phyloP scores from a whole-genome alignment of 805 yeast genomes.

The Candida corydali region DNA sequence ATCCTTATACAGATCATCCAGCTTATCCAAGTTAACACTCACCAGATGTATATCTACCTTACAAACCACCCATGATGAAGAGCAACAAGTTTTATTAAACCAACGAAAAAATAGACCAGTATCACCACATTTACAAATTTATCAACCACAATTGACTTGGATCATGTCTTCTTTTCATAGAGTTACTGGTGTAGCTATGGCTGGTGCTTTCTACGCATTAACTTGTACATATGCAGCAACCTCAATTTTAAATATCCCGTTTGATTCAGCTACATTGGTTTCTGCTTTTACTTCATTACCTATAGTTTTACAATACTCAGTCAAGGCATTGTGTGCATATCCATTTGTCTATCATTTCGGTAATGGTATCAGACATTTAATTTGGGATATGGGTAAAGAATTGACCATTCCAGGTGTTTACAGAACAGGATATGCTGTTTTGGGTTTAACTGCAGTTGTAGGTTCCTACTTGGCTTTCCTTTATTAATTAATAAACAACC shows the following conservation, averaged over 20 bases:
- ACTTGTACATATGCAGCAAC: constrained; percentile 73
- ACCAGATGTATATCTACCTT: constrained; percentile 27
- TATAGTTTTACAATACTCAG: constrained; percentile 50
- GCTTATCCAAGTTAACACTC: constrained; percentile 5
- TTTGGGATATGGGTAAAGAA: constrained; percentile 88
- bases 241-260: constrained; percentile 52
- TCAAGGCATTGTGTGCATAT: constrained; percentile 69
- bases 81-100: constrained; percentile 63
- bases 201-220: constrained; percentile 71
- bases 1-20: constrained; percentile 7
- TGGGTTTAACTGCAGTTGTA: constrained; percentile 57
- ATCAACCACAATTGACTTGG: constrained; percentile 88
- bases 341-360: constrained; percentile 84
- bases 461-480: constrained; percentile 57
- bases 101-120: constrained; percentile 87
- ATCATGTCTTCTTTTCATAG: constrained; percentile 79
- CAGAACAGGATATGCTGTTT: constrained; percentile 83
- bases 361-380: constrained; percentile 88
- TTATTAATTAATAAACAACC: constrained; percentile 10
- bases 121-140: constrained; percentile 87
- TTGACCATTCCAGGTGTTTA: constrained; percentile 83
- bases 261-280: constrained; percentile 52
- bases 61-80: constrained; percentile 55
- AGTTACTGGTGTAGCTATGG: constrained; percentile 81
- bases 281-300: constrained; percentile 62